These are phyloP conservation scores for Quaeritorhiza haematococci DNA, from an alignment of 371 early-diverging fungal genomes.

Conservation along the genomic window DNA sequence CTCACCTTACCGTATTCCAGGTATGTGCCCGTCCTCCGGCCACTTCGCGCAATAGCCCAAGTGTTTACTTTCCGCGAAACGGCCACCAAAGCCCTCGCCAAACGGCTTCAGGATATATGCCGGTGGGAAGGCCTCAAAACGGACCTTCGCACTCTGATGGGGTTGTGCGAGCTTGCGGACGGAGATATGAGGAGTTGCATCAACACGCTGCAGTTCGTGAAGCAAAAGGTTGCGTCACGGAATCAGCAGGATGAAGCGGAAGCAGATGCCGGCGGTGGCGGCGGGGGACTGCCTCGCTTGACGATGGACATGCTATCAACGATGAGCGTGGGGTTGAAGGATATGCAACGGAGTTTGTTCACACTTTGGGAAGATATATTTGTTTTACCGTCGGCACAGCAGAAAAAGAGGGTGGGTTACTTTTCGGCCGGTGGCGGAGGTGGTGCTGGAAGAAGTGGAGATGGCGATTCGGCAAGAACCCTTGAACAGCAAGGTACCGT, in stretches of 20 bases:
- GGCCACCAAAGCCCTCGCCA: slow-evolving; percentile 61
- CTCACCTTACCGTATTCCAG: slow-evolving; percentile 8
- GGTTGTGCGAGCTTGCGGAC: slow-evolving; percentile 69
- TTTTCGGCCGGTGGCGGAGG: neutral
- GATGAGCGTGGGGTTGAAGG: slow-evolving; percentile 70
- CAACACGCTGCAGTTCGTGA: slow-evolving; percentile 79
- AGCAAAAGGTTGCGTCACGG: neutral
- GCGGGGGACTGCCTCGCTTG: slow-evolving; percentile 23
- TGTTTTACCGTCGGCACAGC: slow-evolving; percentile 21
- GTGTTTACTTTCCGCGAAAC: slow-evolving; percentile 63
- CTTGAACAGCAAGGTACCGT: too few species aligned
- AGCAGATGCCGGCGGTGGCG: neutral
- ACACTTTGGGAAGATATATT: slow-evolving; percentile 78
- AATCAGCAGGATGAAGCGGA: neutral
- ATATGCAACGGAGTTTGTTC: slow-evolving; percentile 71
- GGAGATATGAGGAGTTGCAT: slow-evolving; percentile 85
- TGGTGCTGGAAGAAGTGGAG: slow-evolving; percentile 1
- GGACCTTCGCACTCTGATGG: slow-evolving; percentile 70
- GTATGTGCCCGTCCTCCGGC: slow-evolving; percentile 84
- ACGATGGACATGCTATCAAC: slow-evolving; percentile 54
- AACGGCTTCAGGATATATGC: slow-evolving; percentile 77
- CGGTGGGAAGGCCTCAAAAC: slow-evolving; percentile 65
- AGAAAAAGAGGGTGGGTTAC: too few species aligned
- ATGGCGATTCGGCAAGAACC: slow-evolving; percentile 10
- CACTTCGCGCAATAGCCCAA: slow-evolving; percentile 73